These are phyloP conservation scores for Wickerhamiella infanticola DNA, from an alignment of 1,139 yeast species.

Conservation along the genomic window DNA sequence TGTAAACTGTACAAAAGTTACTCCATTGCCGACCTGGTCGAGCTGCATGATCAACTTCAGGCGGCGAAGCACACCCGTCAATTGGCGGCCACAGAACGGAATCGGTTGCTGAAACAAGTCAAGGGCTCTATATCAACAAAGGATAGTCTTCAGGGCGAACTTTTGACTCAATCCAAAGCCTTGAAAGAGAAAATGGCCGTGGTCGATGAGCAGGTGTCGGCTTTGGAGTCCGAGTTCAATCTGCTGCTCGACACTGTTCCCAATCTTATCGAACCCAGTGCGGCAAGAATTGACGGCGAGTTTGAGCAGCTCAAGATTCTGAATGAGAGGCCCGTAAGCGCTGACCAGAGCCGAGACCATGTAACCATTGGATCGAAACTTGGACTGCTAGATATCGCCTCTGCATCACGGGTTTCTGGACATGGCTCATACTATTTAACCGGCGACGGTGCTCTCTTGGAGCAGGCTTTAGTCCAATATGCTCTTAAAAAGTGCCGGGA, in stretches of 20 bases:
- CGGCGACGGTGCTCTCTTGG: slow-evolving; percentile 79
- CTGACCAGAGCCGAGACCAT: slow-evolving; percentile 35
- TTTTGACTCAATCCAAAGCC: slow-evolving; percentile 13
- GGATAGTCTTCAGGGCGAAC: slow-evolving; percentile 7
- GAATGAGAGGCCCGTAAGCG: slow-evolving; percentile 13
- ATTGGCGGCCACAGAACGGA: slow-evolving; percentile 18
- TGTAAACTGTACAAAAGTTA: slow-evolving; percentile 21
- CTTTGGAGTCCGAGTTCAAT: slow-evolving; percentile 28
- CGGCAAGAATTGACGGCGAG: slow-evolving; percentile 21
- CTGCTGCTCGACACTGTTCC: slow-evolving; percentile 45
- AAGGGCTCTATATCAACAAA: slow-evolving; percentile 3
- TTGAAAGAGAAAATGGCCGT: slow-evolving; percentile 24
- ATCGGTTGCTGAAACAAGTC: slow-evolving; percentile 14
- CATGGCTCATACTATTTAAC: slow-evolving; percentile 76
- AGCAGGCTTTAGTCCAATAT: slow-evolving; percentile 77
- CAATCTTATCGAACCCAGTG: slow-evolving; percentile 36
- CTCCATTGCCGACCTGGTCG: slow-evolving; percentile 24
- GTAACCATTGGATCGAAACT: slow-evolving; percentile 45
- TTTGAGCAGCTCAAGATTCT: slow-evolving; percentile 16
- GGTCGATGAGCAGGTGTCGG: slow-evolving; percentile 26
- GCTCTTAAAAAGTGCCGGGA: slow-evolving; percentile 51
- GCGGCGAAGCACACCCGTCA: slow-evolving; percentile 15
- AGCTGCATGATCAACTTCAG: slow-evolving; percentile 17
- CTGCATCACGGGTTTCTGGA: slow-evolving; percentile 68
- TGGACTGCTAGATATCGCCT: slow-evolving; percentile 49